A percentile compares a stretch with the other conserved stretches of the same genome.
Evolutionary conservation across 1,284 basidiomycete genomes (phyloP).

Genomic region (Ceratobasidium sp.): DNA sequence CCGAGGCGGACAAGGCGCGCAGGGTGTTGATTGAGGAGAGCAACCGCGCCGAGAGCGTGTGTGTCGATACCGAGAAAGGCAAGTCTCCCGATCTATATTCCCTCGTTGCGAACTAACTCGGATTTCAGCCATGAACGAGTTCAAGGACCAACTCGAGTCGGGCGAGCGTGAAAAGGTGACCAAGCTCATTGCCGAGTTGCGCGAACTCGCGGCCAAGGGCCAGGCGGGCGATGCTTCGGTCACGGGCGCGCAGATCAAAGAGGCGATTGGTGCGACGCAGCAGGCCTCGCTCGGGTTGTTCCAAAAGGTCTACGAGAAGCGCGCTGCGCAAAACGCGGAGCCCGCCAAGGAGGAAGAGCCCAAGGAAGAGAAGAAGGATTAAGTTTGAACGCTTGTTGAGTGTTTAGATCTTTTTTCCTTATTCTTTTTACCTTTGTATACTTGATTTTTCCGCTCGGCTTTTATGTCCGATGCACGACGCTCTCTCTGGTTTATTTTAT

Average conservation of each 20-base stretch:
- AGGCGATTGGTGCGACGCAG: conserved; percentile 96
- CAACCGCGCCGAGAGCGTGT: conserved; percentile 97
- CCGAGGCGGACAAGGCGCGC: conserved; percentile 91
- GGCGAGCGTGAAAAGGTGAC: conserved; percentile 94
- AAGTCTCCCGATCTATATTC: conserved; percentile 51
- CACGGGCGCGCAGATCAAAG: conserved; percentile 88
- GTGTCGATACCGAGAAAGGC: conserved; percentile 96
- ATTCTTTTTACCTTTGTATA: background rate
- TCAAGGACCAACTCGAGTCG: conserved; percentile 95
- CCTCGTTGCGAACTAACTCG: conserved; percentile 35
- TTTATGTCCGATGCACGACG: conserved; percentile 10
- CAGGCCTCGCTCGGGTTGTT: conserved; percentile 96
- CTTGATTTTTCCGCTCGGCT: background rate
- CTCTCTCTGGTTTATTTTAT: conserved; percentile 35
- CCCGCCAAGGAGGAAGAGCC: conserved; percentile 39
- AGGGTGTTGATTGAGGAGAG: conserved; percentile 93
- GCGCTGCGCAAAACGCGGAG: conserved; percentile 70
- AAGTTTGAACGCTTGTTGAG: conserved; percentile 49
- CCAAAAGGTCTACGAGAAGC: conserved; percentile 99
- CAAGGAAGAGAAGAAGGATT: conserved; percentile 65
- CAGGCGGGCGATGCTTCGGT: conserved; percentile 86
- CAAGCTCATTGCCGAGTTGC: conserved; percentile 87
- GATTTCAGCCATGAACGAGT: conserved; percentile 87
- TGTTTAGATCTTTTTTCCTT: conserved; percentile 3
- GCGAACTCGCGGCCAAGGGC: conserved; percentile 91